A percentile compares a stretch with the other conserved stretches of the same genome.
Conservation (phyloP, 257 asterid genomes). For the Asclepias syriaca region DNA sequence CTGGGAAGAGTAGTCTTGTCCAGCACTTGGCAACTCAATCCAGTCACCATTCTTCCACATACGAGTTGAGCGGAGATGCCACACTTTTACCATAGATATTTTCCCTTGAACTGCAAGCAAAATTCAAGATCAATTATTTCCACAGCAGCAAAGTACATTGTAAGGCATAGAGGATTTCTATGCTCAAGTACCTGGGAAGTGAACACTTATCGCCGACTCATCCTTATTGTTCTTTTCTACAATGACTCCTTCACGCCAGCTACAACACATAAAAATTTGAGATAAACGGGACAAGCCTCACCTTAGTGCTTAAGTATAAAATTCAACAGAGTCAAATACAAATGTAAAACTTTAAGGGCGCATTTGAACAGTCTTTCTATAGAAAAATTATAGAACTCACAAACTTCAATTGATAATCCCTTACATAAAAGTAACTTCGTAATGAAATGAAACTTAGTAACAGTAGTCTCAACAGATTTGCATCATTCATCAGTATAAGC, state of each 20-base stretch:
- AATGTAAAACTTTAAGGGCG: neutral
- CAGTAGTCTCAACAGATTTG: neutral
- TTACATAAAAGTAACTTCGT: neutral
- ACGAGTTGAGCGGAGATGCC: slow-evolving; percentile 84
- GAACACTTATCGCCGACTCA: slow-evolving; percentile 49
- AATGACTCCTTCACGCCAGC: slow-evolving; percentile 95
- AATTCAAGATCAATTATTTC: slow-evolving; percentile 12
- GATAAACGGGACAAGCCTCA: slow-evolving; percentile 5
- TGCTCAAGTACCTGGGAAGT: slow-evolving; percentile 68
- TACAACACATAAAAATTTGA: slow-evolving; percentile 18
- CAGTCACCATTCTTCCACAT: slow-evolving; percentile 82
- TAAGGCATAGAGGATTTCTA: neutral
- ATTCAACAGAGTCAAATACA: neutral
- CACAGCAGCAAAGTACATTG: neutral
- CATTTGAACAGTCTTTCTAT: no score
- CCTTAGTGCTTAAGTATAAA: neutral
- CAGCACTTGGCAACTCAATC: slow-evolving; percentile 63
- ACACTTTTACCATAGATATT: slow-evolving; percentile 48
- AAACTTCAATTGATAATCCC: neutral
- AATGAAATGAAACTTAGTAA: no score
- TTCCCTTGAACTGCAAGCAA: slow-evolving; percentile 53
- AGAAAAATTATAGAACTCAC: neutral
- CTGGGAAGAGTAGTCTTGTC: slow-evolving; percentile 46
- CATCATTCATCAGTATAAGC: neutral
- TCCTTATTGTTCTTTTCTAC: slow-evolving; percentile 67